Percentiles rank a stretch among this genome's conserved stretches.
Evolutionary conservation across 352 stramenopile species (phyloP).

Genomic region (Phytophthora fragariae): DNA sequence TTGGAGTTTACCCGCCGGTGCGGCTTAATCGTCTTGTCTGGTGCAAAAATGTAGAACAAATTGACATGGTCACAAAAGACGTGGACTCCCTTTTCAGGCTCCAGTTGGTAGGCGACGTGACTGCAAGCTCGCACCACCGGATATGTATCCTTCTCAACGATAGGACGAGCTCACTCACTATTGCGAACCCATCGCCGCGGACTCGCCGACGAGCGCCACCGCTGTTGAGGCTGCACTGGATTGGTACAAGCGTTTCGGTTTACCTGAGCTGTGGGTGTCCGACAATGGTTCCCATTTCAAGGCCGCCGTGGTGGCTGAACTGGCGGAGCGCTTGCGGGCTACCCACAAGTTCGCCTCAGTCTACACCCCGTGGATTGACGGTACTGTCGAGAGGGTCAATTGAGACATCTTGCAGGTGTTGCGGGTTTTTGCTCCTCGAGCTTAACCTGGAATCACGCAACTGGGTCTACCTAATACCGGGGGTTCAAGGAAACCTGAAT

Average conservation of each 20-base stretch:
- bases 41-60: not conserved
- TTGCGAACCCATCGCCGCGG: not conserved
- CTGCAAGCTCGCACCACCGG: not conserved
- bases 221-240: not conserved
- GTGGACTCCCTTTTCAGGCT: not conserved
- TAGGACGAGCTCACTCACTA: not conserved
- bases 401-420: not conserved
- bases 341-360: not conserved
- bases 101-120: not conserved
- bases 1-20: not conserved
- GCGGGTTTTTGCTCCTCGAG: not conserved
- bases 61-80: not conserved
- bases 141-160: not conserved
- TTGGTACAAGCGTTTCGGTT: not conserved
- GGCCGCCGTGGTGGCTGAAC: not conserved
- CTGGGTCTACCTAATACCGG: not conserved
- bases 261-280: not conserved
- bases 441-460: not conserved
- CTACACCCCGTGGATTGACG: not conserved
- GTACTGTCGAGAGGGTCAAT: not conserved
- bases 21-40: not conserved
- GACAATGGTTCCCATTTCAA: not conserved
- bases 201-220: not conserved
- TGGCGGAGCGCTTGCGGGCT: not conserved
- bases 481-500: not conserved